Evolutionary conservation across 495 filamentous ascomycete species (phyloP).

Genomic region (Evernia prunastri): DNA sequence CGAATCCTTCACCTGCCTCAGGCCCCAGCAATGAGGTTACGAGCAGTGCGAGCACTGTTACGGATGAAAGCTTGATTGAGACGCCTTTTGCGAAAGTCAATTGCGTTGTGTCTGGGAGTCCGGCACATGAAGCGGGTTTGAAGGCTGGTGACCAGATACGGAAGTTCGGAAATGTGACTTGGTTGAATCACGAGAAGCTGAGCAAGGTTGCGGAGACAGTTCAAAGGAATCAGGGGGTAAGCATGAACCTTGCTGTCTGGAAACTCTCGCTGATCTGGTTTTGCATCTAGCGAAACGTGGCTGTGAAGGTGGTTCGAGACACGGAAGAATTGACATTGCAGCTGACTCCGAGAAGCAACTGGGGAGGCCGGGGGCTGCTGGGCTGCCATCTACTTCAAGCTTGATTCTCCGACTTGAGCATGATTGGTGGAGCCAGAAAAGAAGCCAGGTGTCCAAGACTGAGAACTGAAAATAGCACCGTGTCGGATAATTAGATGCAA

Average conservation of each 20-base stretch:
- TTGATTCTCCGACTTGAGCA: slow-evolving; percentile 25
- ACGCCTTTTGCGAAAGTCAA: slow-evolving; percentile 88
- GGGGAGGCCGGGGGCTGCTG: slow-evolving; percentile 82
- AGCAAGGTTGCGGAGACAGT: slow-evolving; percentile 79
- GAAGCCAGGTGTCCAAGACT: no score
- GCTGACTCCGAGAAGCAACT: slow-evolving; percentile 66
- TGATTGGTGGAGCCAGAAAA: no score
- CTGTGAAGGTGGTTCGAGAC: slow-evolving; percentile 61
- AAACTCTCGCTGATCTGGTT: slow-evolving; percentile 20
- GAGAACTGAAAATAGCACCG: no score
- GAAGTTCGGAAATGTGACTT: slow-evolving; percentile 75
- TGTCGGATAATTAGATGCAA: no score
- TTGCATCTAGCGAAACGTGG: slow-evolving; percentile 52
- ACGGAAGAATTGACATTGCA: slow-evolving; percentile 58
- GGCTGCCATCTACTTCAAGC: slow-evolving; percentile 85
- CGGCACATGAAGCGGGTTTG: slow-evolving; percentile 77
- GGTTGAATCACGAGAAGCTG: slow-evolving; percentile 77
- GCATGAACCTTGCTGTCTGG: slow-evolving; percentile 32
- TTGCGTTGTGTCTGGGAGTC: slow-evolving; percentile 67
- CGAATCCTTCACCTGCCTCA: slow-evolving; percentile 29
- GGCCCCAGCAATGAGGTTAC: slow-evolving; percentile 21
- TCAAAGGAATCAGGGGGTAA: slow-evolving; percentile 82
- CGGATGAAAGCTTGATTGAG: slow-evolving; percentile 43
- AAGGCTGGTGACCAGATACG: slow-evolving; percentile 75
- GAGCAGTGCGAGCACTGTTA: slow-evolving; percentile 8